These are phyloP conservation scores for Musa beccarii DNA, from an alignment of 176 grass and related monocot genomes.

Conservation along the genomic window DNA sequence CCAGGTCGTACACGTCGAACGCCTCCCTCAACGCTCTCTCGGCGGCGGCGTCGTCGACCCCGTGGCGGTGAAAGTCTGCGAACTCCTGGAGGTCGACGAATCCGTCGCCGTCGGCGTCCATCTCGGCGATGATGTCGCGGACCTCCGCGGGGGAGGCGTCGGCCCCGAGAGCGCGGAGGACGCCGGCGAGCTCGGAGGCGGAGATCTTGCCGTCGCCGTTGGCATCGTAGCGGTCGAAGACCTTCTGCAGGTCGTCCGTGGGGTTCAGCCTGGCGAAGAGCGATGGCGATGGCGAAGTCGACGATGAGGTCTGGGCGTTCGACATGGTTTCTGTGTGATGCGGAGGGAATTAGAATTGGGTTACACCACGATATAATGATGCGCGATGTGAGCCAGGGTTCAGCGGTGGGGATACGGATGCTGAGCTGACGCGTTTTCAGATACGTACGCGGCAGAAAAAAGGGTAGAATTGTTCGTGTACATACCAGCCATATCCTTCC, in stretches of 20 bases:
- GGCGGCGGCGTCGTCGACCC: not conserved
- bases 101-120: conserved; percentile 57
- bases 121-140: conserved; percentile 60
- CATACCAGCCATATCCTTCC: no score
- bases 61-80: conserved; percentile 34
- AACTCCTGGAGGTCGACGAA: conserved; percentile 62
- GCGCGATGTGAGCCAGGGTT: no score
- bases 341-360: no score
- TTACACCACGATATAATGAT: no score
- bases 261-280: not conserved
- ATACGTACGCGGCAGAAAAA: no score
- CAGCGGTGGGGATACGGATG: no score
- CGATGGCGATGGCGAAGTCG: not conserved
- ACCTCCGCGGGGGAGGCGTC: conserved; percentile 33
- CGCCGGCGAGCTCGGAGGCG: conserved; percentile 31
- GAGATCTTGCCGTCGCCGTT: conserved; percentile 70
- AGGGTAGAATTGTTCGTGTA: no score
- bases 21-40: conserved; percentile 10
- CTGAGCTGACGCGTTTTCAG: no score
- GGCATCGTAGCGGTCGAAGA: conserved; percentile 48
- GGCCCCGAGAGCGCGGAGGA: conserved; percentile 34
- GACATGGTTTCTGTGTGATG: not conserved
- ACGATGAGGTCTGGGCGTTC: not conserved
- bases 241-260: conserved; percentile 34
- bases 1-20: conserved; percentile 23